phyloP scores from a whole-genome alignment of 441 rosid genomes.

The Monsonia emarginata region DNA sequence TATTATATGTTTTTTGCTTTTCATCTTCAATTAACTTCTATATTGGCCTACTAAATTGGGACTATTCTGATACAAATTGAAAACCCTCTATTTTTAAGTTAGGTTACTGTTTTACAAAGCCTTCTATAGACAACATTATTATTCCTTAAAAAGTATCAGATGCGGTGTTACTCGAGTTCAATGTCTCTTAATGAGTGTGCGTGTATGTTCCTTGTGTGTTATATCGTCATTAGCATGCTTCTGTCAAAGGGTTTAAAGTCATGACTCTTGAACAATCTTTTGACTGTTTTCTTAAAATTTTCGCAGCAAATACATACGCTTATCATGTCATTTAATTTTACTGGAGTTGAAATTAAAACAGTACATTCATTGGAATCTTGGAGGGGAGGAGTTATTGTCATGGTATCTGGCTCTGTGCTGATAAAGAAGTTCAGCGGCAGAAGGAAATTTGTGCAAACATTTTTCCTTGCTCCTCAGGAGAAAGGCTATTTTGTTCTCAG shows the following conservation, averaged over 20 bases:
- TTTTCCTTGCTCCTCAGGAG: slow-evolving; percentile 92
- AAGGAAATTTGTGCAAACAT: slow-evolving; percentile 78
- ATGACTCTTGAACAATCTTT: too few relatives aligned
- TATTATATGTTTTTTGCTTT: too few relatives aligned
- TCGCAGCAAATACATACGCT: slow-evolving; percentile 73
- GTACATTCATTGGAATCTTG: slow-evolving; percentile 70
- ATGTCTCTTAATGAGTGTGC: too few relatives aligned
- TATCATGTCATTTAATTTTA: slow-evolving; percentile 46
- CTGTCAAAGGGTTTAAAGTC: neutral
- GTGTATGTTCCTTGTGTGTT: neutral
- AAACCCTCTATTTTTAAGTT: neutral
- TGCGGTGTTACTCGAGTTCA: too few relatives aligned
- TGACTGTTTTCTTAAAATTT: slow-evolving; percentile 6
- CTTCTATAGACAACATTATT: neutral
- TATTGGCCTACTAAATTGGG: too few relatives aligned
- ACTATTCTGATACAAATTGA: too few relatives aligned
- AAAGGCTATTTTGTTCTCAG: slow-evolving; percentile 79
- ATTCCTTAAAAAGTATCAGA: too few relatives aligned
- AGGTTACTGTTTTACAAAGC: neutral
- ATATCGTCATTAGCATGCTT: neutral
- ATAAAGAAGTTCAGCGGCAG: slow-evolving; percentile 40
- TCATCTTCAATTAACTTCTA: too few relatives aligned
- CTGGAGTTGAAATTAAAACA: slow-evolving; percentile 60
- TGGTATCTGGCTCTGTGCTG: slow-evolving; percentile 71
- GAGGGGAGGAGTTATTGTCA: slow-evolving; percentile 73